Evolutionary conservation across 129 eudicot species (phyloP).

Genomic region (Lonicera japonica): DNA sequence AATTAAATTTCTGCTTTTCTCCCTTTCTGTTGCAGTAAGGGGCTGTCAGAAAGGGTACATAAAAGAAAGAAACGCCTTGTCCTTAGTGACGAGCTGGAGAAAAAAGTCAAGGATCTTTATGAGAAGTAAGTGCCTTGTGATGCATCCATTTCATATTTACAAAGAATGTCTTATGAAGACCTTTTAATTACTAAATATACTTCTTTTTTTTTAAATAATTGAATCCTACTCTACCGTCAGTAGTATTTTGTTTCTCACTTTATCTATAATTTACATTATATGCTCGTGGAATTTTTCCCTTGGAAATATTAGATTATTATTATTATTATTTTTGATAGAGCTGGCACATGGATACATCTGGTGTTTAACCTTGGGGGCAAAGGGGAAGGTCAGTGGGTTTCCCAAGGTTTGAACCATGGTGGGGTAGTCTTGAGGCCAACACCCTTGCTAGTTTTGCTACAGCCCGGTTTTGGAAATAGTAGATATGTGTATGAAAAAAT

Average conservation of each 20-base stretch:
- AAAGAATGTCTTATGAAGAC: conserved; percentile 2
- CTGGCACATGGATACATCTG: no score
- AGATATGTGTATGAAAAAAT: neutral
- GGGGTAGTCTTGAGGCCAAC: no score
- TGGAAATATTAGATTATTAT: neutral
- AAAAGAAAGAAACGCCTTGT: conserved; percentile 47
- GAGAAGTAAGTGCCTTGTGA: conserved; percentile 51
- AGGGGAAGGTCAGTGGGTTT: no score
- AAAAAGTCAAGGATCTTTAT: conserved; percentile 52
- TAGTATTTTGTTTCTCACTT: neutral
- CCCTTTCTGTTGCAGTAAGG: conserved; percentile 38
- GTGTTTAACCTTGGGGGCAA: no score
- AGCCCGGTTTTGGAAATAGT: neutral
- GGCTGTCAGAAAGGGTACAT: conserved; percentile 22
- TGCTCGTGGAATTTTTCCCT: neutral
- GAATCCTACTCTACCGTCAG: neutral
- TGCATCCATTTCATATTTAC: neutral
- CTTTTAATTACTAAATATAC: neutral
- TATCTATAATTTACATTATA: neutral
- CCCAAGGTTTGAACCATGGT: no score
- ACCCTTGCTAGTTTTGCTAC: no score
- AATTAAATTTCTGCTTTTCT: conserved; percentile 7
- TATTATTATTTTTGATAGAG: no score
- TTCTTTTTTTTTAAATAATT: neutral
- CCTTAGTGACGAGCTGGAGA: conserved; percentile 46